Percentiles rank a stretch among this genome's conserved stretches.
phyloP scores from a whole-genome alignment of 345 rosid species.

The Noccaea bulbosa region DNA sequence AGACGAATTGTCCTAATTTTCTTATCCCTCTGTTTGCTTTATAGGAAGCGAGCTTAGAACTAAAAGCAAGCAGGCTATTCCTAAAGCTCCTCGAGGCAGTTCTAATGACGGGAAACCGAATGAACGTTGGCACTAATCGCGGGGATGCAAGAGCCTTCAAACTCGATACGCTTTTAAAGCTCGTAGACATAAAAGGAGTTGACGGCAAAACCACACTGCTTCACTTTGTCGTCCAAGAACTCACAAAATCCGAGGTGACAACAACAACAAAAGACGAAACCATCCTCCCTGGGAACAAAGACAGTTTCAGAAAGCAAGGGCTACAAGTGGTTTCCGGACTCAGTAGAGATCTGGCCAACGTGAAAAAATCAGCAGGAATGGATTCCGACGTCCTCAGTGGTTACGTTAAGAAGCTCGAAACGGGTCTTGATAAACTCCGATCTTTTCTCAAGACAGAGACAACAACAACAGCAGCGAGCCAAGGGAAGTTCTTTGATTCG shows the following conservation, averaged over 20 bases:
- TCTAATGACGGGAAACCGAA: conserved; percentile 88
- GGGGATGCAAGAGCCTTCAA: conserved; percentile 97
- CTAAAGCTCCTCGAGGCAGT: conserved; percentile 97
- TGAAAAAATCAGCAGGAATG: conserved; percentile 93
- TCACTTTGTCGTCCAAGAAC: conserved; percentile 98
- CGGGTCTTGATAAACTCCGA: conserved; percentile 80
- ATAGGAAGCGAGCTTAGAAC: conserved; percentile 87
- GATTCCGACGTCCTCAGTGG: conserved; percentile 92
- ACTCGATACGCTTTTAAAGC: conserved; percentile 96
- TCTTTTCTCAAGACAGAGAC: conserved; percentile 68
- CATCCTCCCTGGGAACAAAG: conserved; percentile 55
- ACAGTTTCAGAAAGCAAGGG: conserved; percentile 84
- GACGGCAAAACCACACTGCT: conserved; percentile 98
- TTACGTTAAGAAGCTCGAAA: conserved; percentile 80
- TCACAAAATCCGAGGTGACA: conserved; percentile 72
- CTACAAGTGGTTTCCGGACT: conserved; percentile 88
- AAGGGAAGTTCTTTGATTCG: conserved; percentile 72
- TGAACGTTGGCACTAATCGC: conserved; percentile 97
- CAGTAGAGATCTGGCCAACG: conserved; percentile 80
- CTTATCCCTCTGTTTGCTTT: conserved; percentile 5
- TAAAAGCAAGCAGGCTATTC: conserved; percentile 88
- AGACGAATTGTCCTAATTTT: neutral
- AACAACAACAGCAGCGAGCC: conserved; percentile 39
- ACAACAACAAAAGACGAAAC: conserved; percentile 44
- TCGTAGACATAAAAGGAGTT: conserved; percentile 92